Evolutionary conservation across 2,329 filamentous ascomycete genomes (phyloP).

Genomic region (Cytospora paraplurivora): DNA sequence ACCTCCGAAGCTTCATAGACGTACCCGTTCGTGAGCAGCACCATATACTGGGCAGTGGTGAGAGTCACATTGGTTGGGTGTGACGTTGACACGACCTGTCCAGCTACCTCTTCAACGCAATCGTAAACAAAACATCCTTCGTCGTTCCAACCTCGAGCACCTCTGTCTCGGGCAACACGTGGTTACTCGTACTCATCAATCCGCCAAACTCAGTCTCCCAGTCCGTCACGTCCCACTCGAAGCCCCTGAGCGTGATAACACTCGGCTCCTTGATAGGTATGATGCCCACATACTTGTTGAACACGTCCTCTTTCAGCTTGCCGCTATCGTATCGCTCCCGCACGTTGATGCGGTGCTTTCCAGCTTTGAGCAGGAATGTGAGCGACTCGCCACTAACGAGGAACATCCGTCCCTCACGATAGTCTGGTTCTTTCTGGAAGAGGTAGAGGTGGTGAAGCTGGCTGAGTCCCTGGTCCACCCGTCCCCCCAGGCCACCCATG

Average conservation of each 20-base stretch:
- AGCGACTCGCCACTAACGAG: constrained; percentile 80
- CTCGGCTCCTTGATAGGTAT: constrained; percentile 80
- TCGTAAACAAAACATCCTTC: constrained; percentile 71
- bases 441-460: constrained; percentile 82
- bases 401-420: constrained; percentile 64
- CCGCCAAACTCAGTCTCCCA: constrained; percentile 80
- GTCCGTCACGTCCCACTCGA: constrained; percentile 87
- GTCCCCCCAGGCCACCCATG: constrained; percentile 82
- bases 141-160: constrained; percentile 65
- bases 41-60: too few species aligned
- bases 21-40: too few species aligned
- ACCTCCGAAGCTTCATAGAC: background rate
- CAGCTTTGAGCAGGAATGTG: constrained; percentile 75
- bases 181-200: constrained; percentile 78
- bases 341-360: constrained; percentile 68
- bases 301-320: constrained; percentile 47
- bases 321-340: constrained; percentile 43
- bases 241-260: constrained; percentile 74
- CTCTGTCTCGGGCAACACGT: constrained; percentile 61
- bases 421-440: constrained; percentile 55
- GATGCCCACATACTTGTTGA: constrained; percentile 82
- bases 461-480: constrained; percentile 89
- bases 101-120: constrained; percentile 55
- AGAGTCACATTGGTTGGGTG: background rate
- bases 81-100: background rate